Evolutionary conservation across 1,139 yeast species (phyloP).

Genomic region (Groenewaldozyma sp.): DNA sequence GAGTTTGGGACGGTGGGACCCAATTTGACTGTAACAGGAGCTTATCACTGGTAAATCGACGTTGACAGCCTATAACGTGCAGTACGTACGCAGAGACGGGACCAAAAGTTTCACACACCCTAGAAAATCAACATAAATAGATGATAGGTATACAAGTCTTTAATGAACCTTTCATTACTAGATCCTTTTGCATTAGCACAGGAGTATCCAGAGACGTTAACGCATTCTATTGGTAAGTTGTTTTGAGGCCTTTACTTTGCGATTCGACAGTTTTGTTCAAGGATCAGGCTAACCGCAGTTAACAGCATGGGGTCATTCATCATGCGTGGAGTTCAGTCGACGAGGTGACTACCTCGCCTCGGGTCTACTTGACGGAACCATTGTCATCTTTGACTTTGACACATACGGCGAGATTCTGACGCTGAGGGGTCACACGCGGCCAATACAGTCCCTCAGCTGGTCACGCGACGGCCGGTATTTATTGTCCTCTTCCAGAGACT

Average conservation of each 20-base stretch:
- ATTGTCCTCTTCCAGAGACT: slow-evolving; percentile 73
- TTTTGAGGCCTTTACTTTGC: slow-evolving; percentile 1
- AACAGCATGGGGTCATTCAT: slow-evolving; percentile 52
- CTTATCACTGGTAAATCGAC: too few species aligned
- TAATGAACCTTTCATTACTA: slow-evolving; percentile 76
- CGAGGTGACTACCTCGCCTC: slow-evolving; percentile 86
- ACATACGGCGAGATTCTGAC: slow-evolving; percentile 50
- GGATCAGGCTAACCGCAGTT: not conserved
- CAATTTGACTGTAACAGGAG: too few species aligned
- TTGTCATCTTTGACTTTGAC: slow-evolving; percentile 69
- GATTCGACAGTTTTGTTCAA: slow-evolving; percentile 2
- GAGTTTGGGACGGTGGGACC: too few species aligned
- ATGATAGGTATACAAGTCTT: too few species aligned
- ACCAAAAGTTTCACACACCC: too few species aligned
- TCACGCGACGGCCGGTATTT: slow-evolving; percentile 62
- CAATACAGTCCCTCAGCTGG: slow-evolving; percentile 75
- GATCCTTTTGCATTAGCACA: slow-evolving; percentile 91
- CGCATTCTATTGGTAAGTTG: slow-evolving; percentile 43
- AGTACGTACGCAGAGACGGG: too few species aligned
- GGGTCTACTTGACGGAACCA: slow-evolving; percentile 73
- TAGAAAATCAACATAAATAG: too few species aligned
- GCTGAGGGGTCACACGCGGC: slow-evolving; percentile 56
- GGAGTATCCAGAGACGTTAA: slow-evolving; percentile 80
- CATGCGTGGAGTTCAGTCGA: slow-evolving; percentile 59
- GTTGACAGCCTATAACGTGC: too few species aligned